phyloP scores from a whole-genome alignment of 768 basidiomycete species.

The Macrolepiota dolichaula region DNA sequence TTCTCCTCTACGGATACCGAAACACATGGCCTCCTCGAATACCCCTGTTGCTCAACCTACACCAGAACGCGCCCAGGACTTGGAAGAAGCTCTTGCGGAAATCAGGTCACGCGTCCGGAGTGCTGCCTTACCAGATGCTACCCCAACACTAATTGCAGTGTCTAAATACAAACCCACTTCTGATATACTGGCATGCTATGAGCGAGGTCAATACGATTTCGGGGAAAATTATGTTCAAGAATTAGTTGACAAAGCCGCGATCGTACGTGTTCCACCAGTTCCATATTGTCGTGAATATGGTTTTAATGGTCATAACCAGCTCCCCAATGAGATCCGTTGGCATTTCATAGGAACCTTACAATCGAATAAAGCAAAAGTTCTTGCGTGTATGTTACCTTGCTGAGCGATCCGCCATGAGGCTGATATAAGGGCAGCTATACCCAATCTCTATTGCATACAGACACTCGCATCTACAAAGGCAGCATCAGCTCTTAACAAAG shows the following conservation, averaged over 20 bases:
- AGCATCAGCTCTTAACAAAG: conserved; percentile 76
- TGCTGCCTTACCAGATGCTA: conserved; percentile 24
- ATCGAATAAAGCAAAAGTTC: conserved; percentile 88
- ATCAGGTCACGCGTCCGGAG: conserved; percentile 46
- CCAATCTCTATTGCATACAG: conserved; percentile 85
- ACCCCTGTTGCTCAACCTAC: conserved; percentile 18
- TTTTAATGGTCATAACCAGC: conserved; percentile 37
- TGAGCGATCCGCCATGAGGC: neutral
- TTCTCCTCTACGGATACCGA: neutral
- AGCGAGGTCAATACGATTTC: conserved; percentile 83
- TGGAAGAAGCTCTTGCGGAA: conserved; percentile 50
- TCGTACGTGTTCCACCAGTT: conserved; percentile 38
- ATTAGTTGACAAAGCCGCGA: conserved; percentile 78
- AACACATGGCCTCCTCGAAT: neutral
- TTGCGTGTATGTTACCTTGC: conserved; percentile 57
- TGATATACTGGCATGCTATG: conserved; percentile 82
- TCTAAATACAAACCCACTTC: conserved; percentile 90
- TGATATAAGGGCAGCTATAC: conserved; percentile 54
- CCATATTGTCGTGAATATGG: neutral
- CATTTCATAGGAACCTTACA: conserved; percentile 96
- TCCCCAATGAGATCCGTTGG: conserved; percentile 90
- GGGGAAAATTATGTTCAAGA: conserved; percentile 99
- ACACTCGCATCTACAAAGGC: conserved; percentile 81
- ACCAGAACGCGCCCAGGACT: conserved; percentile 46
- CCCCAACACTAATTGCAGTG: conserved; percentile 71